Conservation (phyloP, 2,329 filamentous ascomycete species). For the Colletotrichum kahawae region DNA sequence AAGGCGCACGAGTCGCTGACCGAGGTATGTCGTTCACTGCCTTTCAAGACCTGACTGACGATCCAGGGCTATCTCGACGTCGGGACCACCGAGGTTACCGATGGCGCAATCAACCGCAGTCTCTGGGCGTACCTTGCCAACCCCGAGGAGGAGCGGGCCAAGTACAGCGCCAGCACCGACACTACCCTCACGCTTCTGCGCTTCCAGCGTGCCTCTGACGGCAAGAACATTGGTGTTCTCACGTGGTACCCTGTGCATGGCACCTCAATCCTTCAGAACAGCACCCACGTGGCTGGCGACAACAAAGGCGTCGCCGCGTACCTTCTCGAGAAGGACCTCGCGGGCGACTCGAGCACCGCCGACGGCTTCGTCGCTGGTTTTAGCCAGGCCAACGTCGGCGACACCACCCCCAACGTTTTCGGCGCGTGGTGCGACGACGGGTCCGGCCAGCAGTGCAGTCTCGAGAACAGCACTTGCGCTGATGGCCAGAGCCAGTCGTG, state of each 20-base stretch:
- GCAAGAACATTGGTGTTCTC: slow-evolving; percentile 78
- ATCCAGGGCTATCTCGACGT: slow-evolving; percentile 69
- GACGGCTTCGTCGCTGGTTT: slow-evolving; percentile 86
- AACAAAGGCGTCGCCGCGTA: slow-evolving; percentile 95
- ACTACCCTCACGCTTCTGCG: slow-evolving; percentile 76
- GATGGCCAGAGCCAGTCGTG: slow-evolving; percentile 73
- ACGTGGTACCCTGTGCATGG: slow-evolving; percentile 95
- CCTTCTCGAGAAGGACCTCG: slow-evolving; percentile 76
- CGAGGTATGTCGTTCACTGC: slow-evolving; percentile 37
- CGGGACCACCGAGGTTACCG: slow-evolving; percentile 70
- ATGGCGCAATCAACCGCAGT: slow-evolving; percentile 89
- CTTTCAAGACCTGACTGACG: not conserved
- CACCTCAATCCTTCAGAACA: slow-evolving; percentile 89
- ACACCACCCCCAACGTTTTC: slow-evolving; percentile 86
- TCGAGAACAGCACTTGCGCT: slow-evolving; percentile 83
- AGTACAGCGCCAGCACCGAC: slow-evolving; percentile 63
- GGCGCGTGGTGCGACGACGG: slow-evolving; percentile 92
- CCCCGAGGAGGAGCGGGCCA: slow-evolving; percentile 73
- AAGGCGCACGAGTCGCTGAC: slow-evolving; percentile 76
- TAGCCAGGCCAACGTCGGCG: slow-evolving; percentile 88
- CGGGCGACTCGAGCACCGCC: slow-evolving; percentile 57
- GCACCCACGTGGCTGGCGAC: slow-evolving; percentile 89
- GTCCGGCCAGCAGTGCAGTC: slow-evolving; percentile 71
- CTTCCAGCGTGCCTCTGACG: slow-evolving; percentile 76
- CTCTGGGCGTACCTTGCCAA: slow-evolving; percentile 89